Evolutionary conservation across 1,139 yeast species (phyloP).

Genomic region (Yamadazyma jaroonii): DNA sequence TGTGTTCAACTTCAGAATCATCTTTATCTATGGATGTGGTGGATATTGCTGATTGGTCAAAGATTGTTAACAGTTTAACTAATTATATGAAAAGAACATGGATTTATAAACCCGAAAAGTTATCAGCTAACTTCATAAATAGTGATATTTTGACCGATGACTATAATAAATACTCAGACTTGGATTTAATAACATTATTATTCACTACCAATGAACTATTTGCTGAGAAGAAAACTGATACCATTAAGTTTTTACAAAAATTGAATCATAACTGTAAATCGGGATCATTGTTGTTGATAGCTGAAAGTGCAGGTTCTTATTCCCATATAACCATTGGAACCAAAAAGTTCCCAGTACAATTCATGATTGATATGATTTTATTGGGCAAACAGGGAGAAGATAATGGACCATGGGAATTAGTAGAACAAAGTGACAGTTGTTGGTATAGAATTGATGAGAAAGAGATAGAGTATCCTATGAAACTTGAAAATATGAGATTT

Average conservation of each 20-base stretch:
- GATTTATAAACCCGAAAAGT: conserved; percentile 41
- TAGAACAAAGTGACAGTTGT: conserved; percentile 66
- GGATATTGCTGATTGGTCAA: conserved; percentile 79
- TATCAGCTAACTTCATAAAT: conserved; percentile 46
- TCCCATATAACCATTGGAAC: conserved; percentile 76
- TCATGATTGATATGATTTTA: conserved; percentile 69
- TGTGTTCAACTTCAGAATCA: conserved; percentile 28
- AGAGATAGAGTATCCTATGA: conserved; percentile 62
- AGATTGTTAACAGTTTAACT: conserved; percentile 45
- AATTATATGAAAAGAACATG: conserved; percentile 46
- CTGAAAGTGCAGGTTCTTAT: conserved; percentile 89
- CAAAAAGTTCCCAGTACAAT: conserved; percentile 79
- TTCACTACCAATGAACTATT: conserved; percentile 88
- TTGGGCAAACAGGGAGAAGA: conserved; percentile 51
- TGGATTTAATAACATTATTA: conserved; percentile 60
- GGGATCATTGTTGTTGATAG: conserved; percentile 63
- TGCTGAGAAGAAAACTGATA: conserved; percentile 59
- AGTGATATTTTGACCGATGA: conserved; percentile 43
- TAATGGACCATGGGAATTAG: conserved; percentile 62
- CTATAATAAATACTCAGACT: conserved; percentile 15
- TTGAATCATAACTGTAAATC: conserved; percentile 44
- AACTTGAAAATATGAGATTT: conserved; percentile 83
- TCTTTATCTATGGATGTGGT: conserved; percentile 50
- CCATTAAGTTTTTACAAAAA: conserved; percentile 58
- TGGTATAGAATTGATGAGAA: conserved; percentile 70